Percentiles rank a stretch among this genome's conserved stretches.
These are phyloP conservation scores for Physcomitrellopsis africana DNA, from an alignment of 225 moss, liverwort and hornwort genomes.

Conservation along the genomic window DNA sequence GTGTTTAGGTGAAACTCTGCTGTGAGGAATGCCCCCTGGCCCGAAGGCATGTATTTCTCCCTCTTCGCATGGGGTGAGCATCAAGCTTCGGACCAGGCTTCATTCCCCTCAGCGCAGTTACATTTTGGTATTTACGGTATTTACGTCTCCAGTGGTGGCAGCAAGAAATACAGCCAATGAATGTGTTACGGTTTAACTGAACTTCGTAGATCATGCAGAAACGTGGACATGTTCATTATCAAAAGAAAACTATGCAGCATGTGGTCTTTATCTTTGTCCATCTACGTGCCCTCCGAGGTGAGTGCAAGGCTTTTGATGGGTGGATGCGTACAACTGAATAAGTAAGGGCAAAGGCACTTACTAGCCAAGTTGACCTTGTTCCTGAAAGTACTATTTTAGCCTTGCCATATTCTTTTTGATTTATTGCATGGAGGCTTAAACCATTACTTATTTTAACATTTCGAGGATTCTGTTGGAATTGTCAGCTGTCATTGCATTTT, in stretches of 20 bases:
- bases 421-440: not conserved
- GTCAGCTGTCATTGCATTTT: constrained; percentile 14
- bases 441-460: too few species aligned
- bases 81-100: constrained; percentile 69
- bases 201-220: too few species aligned
- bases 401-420: not conserved
- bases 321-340: too few species aligned
- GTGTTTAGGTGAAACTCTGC: constrained; percentile 42
- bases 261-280: too few species aligned
- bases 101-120: constrained; percentile 71
- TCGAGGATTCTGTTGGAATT: not conserved
- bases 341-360: not conserved
- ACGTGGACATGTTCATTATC: too few species aligned
- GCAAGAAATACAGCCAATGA: too few species aligned
- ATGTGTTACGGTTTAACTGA: too few species aligned
- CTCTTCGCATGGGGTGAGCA: not conserved
- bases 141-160: not conserved
- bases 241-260: too few species aligned
- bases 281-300: too few species aligned
- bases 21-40: constrained; percentile 75
- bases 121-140: constrained; percentile 24
- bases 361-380: not conserved
- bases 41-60: constrained; percentile 43
- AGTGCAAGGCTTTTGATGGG: too few species aligned
- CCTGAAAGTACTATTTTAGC: constrained; percentile 1